A percentile compares a stretch with the other conserved stretches of the same genome.
Evolutionary conservation across 2,329 filamentous ascomycete species (phyloP).

Genomic region (Pseudogymnoascus sp.): DNA sequence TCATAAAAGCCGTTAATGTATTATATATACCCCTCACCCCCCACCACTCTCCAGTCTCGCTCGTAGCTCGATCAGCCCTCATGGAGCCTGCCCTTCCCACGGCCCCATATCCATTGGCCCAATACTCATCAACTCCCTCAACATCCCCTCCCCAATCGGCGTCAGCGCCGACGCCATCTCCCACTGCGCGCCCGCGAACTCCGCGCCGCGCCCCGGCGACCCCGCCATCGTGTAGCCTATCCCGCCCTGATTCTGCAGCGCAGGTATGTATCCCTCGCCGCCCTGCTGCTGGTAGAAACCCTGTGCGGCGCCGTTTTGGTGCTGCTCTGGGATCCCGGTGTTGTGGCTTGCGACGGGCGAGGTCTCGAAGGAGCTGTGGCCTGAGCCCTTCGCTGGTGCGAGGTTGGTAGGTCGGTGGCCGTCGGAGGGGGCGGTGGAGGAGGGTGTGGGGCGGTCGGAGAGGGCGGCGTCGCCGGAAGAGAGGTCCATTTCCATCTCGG

Average conservation of each 20-base stretch:
- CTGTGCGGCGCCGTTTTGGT: neutral
- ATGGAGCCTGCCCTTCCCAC: slow-evolving; percentile 36
- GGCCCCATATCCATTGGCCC: slow-evolving; percentile 54
- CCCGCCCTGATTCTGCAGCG: neutral
- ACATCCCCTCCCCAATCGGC: slow-evolving; percentile 49
- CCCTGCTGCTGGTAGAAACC: neutral
- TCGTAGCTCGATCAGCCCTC: neutral
- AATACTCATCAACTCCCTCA: slow-evolving; percentile 51
- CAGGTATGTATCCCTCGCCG: neutral
- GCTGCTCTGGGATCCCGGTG: neutral
- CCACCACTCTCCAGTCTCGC: neutral
- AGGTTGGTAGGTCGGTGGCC: slow-evolving; percentile 14
- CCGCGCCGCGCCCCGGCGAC: neutral
- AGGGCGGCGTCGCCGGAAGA: slow-evolving; percentile 41
- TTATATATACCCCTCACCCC: neutral
- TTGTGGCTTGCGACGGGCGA: slow-evolving; percentile 37
- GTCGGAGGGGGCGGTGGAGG: slow-evolving; percentile 47
- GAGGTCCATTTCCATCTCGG: slow-evolving; percentile 36
- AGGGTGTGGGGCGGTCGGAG: slow-evolving; percentile 53
- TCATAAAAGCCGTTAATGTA: slow-evolving; percentile 4
- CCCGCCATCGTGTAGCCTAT: neutral
- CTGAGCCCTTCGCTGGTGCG: slow-evolving; percentile 18
- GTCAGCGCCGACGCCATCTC: slow-evolving; percentile 43
- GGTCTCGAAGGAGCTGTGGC: slow-evolving; percentile 41
- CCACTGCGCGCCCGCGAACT: slow-evolving; percentile 16